Percentiles rank a stretch among this genome's conserved stretches.
phyloP scores from a whole-genome alignment of 139 green algal genomes.

The Zygnema circumcarinatum region DNA sequence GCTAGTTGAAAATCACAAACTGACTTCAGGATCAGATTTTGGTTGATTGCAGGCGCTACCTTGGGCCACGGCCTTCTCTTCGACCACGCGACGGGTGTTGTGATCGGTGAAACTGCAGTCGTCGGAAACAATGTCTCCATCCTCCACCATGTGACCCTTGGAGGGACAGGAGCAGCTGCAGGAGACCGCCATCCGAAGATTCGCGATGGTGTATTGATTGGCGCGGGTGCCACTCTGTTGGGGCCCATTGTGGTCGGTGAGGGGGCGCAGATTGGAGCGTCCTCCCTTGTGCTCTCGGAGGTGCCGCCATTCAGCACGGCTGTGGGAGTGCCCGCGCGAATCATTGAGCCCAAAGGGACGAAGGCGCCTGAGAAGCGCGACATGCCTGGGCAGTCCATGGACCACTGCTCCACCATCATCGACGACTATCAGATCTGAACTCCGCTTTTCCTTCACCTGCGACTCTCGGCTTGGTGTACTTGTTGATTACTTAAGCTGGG shows the following conservation, averaged over 20 bases:
- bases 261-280: slow-evolving; percentile 38
- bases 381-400: neutral
- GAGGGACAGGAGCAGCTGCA: slow-evolving; percentile 53
- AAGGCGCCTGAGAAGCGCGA: neutral
- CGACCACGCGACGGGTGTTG: slow-evolving; percentile 65
- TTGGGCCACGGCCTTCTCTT: slow-evolving; percentile 59
- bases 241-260: slow-evolving; percentile 62
- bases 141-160: slow-evolving; percentile 69
- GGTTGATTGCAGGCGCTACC: slow-evolving; percentile 35
- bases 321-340: slow-evolving; percentile 25
- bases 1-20: too few species aligned
- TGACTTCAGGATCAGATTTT: too few species aligned
- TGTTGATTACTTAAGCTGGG: too few species aligned
- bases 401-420: slow-evolving; percentile 4
- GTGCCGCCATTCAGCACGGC: slow-evolving; percentile 36
- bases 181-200: slow-evolving; percentile 65
- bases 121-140: slow-evolving; percentile 65
- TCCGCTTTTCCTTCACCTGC: too few species aligned
- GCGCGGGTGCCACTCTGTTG: slow-evolving; percentile 51
- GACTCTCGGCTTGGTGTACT: too few species aligned
- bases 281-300: slow-evolving; percentile 36
- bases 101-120: slow-evolving; percentile 67
- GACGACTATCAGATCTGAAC: too few species aligned
- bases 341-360: slow-evolving; percentile 33
- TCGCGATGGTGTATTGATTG: slow-evolving; percentile 61